Evolutionary conservation across 75 land plant species (phyloP).

Genomic region (Cupressus sempervirens): DNA sequence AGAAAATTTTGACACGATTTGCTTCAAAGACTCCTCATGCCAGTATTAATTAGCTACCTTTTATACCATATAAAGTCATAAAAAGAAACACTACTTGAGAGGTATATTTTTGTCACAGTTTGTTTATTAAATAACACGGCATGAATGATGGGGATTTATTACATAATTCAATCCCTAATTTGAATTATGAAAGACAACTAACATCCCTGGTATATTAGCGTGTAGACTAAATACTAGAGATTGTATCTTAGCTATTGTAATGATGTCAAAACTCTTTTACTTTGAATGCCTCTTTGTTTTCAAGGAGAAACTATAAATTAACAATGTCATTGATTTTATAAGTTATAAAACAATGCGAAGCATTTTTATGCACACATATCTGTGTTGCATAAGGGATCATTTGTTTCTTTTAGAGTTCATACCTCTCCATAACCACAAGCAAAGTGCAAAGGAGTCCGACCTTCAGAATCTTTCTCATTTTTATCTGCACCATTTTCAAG

Average conservation of each 20-base stretch:
- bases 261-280: neutral
- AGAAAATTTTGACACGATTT: neutral
- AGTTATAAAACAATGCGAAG: neutral
- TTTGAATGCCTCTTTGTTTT: neutral
- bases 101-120: neutral
- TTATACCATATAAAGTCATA: neutral
- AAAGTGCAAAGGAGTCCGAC: slow-evolving; percentile 37
- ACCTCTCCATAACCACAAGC: slow-evolving; percentile 38
- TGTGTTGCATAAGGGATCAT: neutral
- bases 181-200: neutral
- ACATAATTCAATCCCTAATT: neutral
- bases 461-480: slow-evolving; percentile 37
- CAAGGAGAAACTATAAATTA: neutral
- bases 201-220: neutral
- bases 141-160: neutral
- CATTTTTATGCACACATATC: neutral
- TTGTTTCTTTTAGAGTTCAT: neutral
- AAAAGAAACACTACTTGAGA: neutral
- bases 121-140: neutral
- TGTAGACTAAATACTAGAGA: neutral
- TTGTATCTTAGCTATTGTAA: neutral
- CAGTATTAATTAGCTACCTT: neutral
- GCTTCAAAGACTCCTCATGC: neutral
- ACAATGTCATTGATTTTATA: neutral
- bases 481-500: slow-evolving; percentile 29